Conservation (phyloP, 2,329 filamentous ascomycete genomes). For the Leptosphaerulina australis region DNA sequence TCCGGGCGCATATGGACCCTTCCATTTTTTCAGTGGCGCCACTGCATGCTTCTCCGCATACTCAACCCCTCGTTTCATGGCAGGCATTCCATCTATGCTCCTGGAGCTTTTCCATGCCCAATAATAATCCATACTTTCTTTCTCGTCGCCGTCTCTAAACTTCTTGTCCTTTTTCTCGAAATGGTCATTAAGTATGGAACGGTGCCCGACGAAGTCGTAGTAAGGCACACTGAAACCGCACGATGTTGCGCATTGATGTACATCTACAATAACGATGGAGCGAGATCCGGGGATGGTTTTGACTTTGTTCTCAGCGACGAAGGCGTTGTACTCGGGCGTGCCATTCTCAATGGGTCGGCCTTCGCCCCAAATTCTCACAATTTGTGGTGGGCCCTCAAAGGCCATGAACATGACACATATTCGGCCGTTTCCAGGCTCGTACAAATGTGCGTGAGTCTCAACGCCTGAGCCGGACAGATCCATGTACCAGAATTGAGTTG, state of each 20-base stretch:
- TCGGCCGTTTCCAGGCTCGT: constrained; percentile 50
- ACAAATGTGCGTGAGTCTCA: constrained; percentile 53
- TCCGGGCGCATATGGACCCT: constrained; percentile 43
- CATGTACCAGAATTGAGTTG: constrained; percentile 53
- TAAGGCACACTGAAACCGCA: constrained; percentile 54
- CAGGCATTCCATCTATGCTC: constrained; percentile 54
- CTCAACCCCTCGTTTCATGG: constrained; percentile 49
- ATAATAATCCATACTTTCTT: constrained; percentile 52
- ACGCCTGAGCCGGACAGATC: constrained; percentile 52
- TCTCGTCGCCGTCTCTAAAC: constrained; percentile 43
- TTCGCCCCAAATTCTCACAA: constrained; percentile 53
- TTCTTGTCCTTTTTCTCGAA: constrained; percentile 50
- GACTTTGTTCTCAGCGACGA: constrained; percentile 45
- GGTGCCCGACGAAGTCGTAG: constrained; percentile 52
- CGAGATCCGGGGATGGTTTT: constrained; percentile 47
- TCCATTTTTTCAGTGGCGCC: constrained; percentile 53
- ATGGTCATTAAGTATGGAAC: constrained; percentile 50
- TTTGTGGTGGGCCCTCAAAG: constrained; percentile 51
- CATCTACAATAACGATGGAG: constrained; percentile 51
- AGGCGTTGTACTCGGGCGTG: constrained; percentile 41
- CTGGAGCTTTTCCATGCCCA: constrained; percentile 54
- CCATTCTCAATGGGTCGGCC: constrained; percentile 49
- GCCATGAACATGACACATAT: constrained; percentile 46
- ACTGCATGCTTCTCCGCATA: constrained; percentile 47
- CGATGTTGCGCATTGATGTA: constrained; percentile 52